A percentile compares a stretch with the other conserved stretches of the same genome.
These are phyloP conservation scores for Breviolum minutum DNA, from an alignment of 73 alveolate genomes.

Conservation along the genomic window DNA sequence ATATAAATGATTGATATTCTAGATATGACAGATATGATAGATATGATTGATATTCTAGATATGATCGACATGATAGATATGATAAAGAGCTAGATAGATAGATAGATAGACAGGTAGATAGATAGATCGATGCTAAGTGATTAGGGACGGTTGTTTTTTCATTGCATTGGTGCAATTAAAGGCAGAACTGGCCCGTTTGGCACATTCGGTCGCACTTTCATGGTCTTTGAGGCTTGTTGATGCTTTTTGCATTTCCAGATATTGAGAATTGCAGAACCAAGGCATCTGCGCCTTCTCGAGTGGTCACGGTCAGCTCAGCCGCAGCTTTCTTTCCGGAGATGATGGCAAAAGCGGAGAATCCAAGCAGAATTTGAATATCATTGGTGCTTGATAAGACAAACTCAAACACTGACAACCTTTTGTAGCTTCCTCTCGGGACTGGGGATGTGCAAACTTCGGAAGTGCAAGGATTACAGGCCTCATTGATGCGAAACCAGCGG, in stretches of 20 bases:
- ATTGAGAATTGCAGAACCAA: neutral
- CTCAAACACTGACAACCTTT: no score
- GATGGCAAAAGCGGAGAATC: slow-evolving; percentile 21
- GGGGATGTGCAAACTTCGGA: neutral
- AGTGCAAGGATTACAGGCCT: slow-evolving; percentile 31
- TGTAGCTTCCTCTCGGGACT: neutral
- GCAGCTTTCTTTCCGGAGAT: slow-evolving; percentile 80
- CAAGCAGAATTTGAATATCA: neutral
- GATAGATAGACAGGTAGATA: no score
- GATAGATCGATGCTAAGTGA: no score
- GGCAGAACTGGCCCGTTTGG: neutral
- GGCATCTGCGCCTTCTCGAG: slow-evolving; percentile 79
- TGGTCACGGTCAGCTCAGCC: slow-evolving; percentile 77
- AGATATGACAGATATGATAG: no score
- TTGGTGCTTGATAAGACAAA: neutral
- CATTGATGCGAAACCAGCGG: slow-evolving; percentile 58
- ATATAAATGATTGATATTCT: no score
- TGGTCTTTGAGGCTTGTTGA: neutral
- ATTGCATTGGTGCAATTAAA: no score
- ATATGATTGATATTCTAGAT: no score
- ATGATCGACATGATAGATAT: no score
- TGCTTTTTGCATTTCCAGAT: neutral
- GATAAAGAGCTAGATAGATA: no score
- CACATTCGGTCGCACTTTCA: neutral
- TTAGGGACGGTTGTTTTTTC: no score